Percentiles rank a stretch among this genome's conserved stretches.
Evolutionary conservation across 768 basidiomycete genomes (phyloP).

Genomic region (Lactifluus subvellereus): DNA sequence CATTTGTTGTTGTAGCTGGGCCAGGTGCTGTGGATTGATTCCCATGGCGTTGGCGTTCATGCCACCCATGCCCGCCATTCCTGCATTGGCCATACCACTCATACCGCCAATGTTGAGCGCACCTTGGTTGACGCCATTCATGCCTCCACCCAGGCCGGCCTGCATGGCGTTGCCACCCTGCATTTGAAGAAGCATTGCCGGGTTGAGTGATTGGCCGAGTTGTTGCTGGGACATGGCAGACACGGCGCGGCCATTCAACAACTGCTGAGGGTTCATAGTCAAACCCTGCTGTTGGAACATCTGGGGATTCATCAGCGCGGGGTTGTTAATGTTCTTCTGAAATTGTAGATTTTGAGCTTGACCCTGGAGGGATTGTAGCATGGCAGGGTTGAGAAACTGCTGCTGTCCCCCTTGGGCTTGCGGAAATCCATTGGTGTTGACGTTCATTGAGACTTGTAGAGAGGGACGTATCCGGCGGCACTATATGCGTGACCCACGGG

Average conservation of each 20-base stretch:
- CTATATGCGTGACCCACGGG: constrained; percentile 12
- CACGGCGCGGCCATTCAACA: constrained; percentile 17
- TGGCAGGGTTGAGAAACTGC: constrained; percentile 15
- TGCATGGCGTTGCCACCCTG: constrained; percentile 17
- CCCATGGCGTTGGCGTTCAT: constrained; percentile 22
- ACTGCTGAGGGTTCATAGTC: constrained; percentile 19
- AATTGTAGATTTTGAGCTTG: constrained; percentile 21
- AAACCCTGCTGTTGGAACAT: constrained; percentile 21
- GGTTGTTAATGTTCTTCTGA: constrained; percentile 22
- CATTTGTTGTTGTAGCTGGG: constrained; percentile 21
- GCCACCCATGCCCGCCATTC: constrained; percentile 18
- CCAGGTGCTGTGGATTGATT: constrained; percentile 16
- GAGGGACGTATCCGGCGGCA: background rate
- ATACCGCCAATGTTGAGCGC: constrained; percentile 21
- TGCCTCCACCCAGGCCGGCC: constrained; percentile 15
- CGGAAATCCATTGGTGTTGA: constrained; percentile 20
- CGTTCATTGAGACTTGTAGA: constrained; percentile 17
- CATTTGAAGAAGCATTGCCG: constrained; percentile 22
- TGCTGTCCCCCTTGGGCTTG: constrained; percentile 21
- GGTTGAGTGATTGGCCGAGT: constrained; percentile 17
- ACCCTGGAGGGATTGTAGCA: constrained; percentile 19
- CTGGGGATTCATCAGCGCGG: constrained; percentile 16
- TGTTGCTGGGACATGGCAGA: constrained; percentile 22
- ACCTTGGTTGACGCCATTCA: constrained; percentile 26
- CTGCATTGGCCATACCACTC: constrained; percentile 13